Evolutionary conservation across 805 yeast genomes (phyloP).

Genomic region (Saturnispora dispora): DNA sequence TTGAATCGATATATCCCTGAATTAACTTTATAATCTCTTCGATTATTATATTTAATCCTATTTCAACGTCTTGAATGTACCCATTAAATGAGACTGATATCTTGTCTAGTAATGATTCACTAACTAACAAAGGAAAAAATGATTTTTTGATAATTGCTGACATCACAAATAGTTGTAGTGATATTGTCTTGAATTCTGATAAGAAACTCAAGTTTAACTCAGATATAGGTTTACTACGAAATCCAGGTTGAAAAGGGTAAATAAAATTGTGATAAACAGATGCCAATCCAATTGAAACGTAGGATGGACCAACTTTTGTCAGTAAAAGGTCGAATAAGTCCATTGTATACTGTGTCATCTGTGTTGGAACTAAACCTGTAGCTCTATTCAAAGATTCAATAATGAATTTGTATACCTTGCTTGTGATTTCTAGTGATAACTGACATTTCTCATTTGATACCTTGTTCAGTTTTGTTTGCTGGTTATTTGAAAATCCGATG

Average conservation of each 20-base stretch:
- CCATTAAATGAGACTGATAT: slow-evolving; percentile 19
- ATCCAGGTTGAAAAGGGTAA: slow-evolving; percentile 18
- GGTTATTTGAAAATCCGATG: slow-evolving; percentile 3
- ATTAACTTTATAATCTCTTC: slow-evolving; percentile 48
- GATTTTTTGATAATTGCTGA: slow-evolving; percentile 69
- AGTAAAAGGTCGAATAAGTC: slow-evolving; percentile 61
- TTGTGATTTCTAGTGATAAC: slow-evolving; percentile 42
- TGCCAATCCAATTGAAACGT: slow-evolving; percentile 69
- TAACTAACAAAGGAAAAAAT: slow-evolving; percentile 57
- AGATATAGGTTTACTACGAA: slow-evolving; percentile 21
- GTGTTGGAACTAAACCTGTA: slow-evolving; percentile 60
- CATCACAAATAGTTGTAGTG: slow-evolving; percentile 40
- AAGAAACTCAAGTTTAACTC: slow-evolving; percentile 15
- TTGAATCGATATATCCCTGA: slow-evolving; percentile 39
- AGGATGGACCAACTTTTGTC: slow-evolving; percentile 62
- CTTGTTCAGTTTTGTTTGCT: not conserved
- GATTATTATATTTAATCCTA: slow-evolving; percentile 54
- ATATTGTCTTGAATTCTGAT: slow-evolving; percentile 19
- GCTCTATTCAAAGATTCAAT: slow-evolving; percentile 74
- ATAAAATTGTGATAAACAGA: slow-evolving; percentile 39
- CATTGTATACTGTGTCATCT: slow-evolving; percentile 50
- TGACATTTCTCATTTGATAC: slow-evolving; percentile 11
- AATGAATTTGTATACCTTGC: slow-evolving; percentile 54
- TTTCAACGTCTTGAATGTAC: slow-evolving; percentile 35
- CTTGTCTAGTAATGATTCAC: slow-evolving; percentile 13